Base-by-base conservation (phyloP, 768 basidiomycete species). In the Boletus bicolor region DNA sequence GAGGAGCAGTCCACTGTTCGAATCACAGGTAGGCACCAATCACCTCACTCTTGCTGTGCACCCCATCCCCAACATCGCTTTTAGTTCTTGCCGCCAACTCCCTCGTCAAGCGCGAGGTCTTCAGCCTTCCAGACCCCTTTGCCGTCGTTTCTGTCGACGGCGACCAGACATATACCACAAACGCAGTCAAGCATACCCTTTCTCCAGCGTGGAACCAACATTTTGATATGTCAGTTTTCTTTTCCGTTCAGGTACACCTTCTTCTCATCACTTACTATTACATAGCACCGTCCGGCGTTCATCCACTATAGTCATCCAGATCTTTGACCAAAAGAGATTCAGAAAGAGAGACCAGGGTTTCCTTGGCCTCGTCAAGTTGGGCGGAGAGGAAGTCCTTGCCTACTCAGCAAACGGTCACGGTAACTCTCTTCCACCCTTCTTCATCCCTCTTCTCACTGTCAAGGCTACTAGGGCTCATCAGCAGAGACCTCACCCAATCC, bases 311-410 rank as follows among this genome's bases (percentile, higher is more conserved):
- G 79, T 81, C 26, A 89, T 95, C 44, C 91, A 95, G 74, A 83
- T 96, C 56, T 93, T 94, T 67, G 93, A 96, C 77, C 86, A 92
- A 72, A 82, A 84, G 67, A 92, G 90, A 72, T 93, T 91, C 75
- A 92, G 82, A 75, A 85, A 85, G 70, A 83, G 86, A 63, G 93
- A 94, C 69, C 93, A 94, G 76, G 92, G 83, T 10, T 86, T 84
- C 60, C 75, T 85, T 39, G 85, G 81, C 45, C 74, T 85, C 14
- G 75, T 83, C 65, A 83, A 79, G 57, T 74, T 86, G 37, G 66
- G 76, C 2, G 84, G 80, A 45, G 62, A 79, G 39, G 81, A 86
- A 58, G 83, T 80, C 15, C 74, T 85, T 44, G 61, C 74, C 30
- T 70, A 77, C 59, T 82, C 83, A 19, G 69, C 64, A 44, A 76